Percentiles rank a stretch among this genome's conserved stretches.
These are phyloP conservation scores for Agaricus subrufescens DNA, from an alignment of 768 basidiomycete species.

Conservation along the genomic window DNA sequence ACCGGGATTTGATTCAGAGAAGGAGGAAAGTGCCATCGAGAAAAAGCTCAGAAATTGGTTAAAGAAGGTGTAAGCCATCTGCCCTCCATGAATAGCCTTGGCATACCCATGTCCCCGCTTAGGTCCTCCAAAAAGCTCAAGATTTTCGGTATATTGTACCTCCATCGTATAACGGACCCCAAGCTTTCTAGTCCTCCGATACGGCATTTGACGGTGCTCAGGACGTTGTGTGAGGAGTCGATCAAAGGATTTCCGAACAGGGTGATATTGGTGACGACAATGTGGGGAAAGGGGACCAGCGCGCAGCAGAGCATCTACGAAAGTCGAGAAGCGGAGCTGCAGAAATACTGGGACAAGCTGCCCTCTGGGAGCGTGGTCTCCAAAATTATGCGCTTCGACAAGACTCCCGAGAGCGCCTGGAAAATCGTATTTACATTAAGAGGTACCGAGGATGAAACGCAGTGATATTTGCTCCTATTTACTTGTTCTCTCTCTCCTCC, in stretches of 20 bases:
- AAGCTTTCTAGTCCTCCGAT: slow-evolving; percentile 8
- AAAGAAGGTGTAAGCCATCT: slow-evolving; percentile 7
- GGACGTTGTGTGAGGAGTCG: slow-evolving; percentile 1
- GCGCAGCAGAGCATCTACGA: neutral
- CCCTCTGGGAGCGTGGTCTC: neutral
- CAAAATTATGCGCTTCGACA: neutral
- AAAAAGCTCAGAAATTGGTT: slow-evolving; percentile 9
- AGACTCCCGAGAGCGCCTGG: neutral
- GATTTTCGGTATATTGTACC: slow-evolving; percentile 11
- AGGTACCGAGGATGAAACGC: neutral
- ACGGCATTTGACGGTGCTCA: slow-evolving; percentile 7
- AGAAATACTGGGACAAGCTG: slow-evolving; percentile 2
- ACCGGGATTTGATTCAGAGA: slow-evolving; percentile 9
- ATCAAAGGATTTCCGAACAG: slow-evolving; percentile 6
- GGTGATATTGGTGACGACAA: slow-evolving; percentile 11
- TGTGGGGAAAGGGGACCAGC: slow-evolving; percentile 7
- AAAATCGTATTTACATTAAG: neutral
- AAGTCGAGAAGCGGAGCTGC: slow-evolving; percentile 7
- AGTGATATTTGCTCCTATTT: no score
- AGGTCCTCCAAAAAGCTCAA: slow-evolving; percentile 8
- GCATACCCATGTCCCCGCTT: neutral
- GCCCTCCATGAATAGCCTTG: neutral
- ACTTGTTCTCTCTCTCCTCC: no score
- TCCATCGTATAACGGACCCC: slow-evolving; percentile 11
- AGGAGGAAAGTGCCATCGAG: slow-evolving; percentile 2